phyloP scores from a whole-genome alignment of 2,329 filamentous ascomycete genomes.

The Colletotrichum orchidophilum region DNA sequence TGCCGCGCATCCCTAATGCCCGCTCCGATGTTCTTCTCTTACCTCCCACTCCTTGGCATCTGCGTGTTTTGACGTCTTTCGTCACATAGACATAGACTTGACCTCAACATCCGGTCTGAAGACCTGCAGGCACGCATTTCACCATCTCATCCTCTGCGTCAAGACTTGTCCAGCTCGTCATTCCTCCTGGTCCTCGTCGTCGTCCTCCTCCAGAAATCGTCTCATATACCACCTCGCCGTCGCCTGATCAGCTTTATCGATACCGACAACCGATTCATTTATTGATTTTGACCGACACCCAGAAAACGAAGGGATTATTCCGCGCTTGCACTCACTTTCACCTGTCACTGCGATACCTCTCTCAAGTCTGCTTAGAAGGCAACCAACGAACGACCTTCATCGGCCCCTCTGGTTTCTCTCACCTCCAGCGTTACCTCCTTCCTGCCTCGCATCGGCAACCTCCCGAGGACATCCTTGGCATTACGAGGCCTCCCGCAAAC shows the following conservation, averaged over 20 bases:
- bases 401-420: not conserved
- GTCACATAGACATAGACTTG: not conserved
- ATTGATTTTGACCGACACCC: not conserved
- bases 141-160: not conserved
- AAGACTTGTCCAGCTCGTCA: not conserved
- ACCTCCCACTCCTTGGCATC: conserved; percentile 19
- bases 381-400: not conserved
- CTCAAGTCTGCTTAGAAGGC: not conserved
- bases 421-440: not conserved
- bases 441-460: not conserved
- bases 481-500: not conserved
- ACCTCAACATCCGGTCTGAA: not conserved
- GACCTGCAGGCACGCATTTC: not conserved
- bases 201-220: not conserved
- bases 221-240: not conserved
- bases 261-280: conserved; percentile 1
- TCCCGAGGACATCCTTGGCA: not conserved
- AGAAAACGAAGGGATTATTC: not conserved
- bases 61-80: not conserved
- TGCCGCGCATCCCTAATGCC: conserved; percentile 17
- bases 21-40: not conserved
- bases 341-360: conserved; percentile 6
- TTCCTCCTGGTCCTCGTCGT: not conserved
- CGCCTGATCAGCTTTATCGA: not conserved
- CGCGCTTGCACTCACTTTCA: not conserved